Evolutionary conservation across 2,329 filamentous ascomycete species (phyloP), one percentile per base, ranked within the genome.

Genomic region (Xenoacremonium recifei): DNA sequence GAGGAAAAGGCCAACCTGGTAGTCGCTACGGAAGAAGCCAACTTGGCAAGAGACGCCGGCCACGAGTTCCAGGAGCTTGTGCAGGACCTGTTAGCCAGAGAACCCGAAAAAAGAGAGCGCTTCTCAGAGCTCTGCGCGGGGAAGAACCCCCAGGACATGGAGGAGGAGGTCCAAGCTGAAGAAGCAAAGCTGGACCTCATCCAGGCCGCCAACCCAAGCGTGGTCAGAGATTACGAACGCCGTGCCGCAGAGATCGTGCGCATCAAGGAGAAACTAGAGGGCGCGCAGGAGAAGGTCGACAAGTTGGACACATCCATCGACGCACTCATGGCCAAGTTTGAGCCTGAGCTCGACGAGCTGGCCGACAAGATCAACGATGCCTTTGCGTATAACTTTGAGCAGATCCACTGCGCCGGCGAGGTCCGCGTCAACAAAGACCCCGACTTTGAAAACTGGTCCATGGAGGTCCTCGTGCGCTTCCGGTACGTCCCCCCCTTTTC

Each of bases 391-490:
- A 97, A 96, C 58, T 97, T 99, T 63, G 82, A 89, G 58, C 85
- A 92, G 62, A 97, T 99, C 60, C 89, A 85, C 51, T 97, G 93
- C 64, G 91, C 91, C 5, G 93, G 93, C 25, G 88, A 97, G 65
- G 90, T 99, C 4, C 77, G 77, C 46, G 75, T 99, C 4, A 79
- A 91, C 72, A 97, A 97, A 64, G 87, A 90, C 52, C 85, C 89
- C 17, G 89, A 97, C 61, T 99, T 97, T 67, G 89, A 95, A 43
- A 81, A 87, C 47, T 99, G 93, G 93, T 84, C 89, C 1, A 85
- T 99, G 47, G 85, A 95, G 62, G 95, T 99, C 61, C 85, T 86
- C 64, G 93, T 99, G 63, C 95, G 91, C 61, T 99, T 99, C 71
- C 85, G 92, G 84, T 88, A 76, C 45, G 78, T 65, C 30, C 23